A percentile compares a stretch with the other conserved stretches of the same genome.
phyloP scores from a whole-genome alignment of 768 basidiomycete species.

The Suillus americanus region DNA sequence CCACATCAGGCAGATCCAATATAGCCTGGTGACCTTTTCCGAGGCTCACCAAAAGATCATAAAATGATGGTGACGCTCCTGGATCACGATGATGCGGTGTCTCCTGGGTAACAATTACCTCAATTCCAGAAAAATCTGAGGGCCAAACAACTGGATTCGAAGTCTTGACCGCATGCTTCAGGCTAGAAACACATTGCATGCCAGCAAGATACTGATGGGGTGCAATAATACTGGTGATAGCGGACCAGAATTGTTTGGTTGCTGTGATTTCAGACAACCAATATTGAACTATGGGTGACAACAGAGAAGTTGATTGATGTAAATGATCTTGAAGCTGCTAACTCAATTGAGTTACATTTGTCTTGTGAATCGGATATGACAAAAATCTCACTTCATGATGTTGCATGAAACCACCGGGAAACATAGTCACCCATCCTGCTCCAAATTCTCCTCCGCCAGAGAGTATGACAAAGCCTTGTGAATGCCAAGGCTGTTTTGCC shows the following conservation, averaged over 20 bases:
- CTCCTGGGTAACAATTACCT: conserved; percentile 4
- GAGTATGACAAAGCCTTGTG: not conserved
- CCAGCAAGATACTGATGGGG: not conserved
- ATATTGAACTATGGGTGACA: not conserved
- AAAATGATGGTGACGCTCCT: not conserved
- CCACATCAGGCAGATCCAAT: not conserved
- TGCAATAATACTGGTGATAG: not conserved
- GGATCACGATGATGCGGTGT: not conserved
- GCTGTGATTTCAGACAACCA: conserved; percentile 1
- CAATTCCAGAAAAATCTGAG: not conserved
- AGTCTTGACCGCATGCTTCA: not conserved
- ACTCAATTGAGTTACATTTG: not conserved
- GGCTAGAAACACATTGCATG: not conserved
- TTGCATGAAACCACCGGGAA: not conserved
- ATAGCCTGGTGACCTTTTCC: not conserved
- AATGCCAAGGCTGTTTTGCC: not conserved
- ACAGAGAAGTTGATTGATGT: not conserved
- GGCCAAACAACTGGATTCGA: not conserved
- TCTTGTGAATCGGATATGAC: not conserved
- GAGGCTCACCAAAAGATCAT: conserved; percentile 3
- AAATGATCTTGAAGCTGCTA: not conserved
- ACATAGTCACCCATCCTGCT: not conserved
- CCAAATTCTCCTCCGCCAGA: not conserved
- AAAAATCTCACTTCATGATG: not conserved
- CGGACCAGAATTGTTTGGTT: not conserved